Conservation (phyloP, 2,329 filamentous ascomycete species). For the Nannizziopsis arthrosporioides region DNA sequence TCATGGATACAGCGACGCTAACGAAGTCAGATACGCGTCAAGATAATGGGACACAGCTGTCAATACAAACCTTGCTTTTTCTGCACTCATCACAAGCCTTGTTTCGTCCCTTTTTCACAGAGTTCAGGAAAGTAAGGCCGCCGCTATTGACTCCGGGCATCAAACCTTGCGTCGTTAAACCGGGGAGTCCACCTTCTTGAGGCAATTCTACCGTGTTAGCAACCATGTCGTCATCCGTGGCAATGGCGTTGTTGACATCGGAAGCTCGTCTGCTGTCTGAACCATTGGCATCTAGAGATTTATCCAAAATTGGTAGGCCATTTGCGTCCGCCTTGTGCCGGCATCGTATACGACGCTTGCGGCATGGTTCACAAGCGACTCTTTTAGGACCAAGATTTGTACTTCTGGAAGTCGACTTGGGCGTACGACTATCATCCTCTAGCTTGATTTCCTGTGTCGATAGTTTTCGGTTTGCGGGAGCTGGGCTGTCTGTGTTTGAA, state of each 20-base stretch:
- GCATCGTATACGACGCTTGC: constrained; percentile 50
- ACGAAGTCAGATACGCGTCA: constrained; percentile 19
- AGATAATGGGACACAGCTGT: constrained; percentile 6
- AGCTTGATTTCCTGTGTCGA: constrained; percentile 21
- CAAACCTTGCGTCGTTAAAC: not conserved
- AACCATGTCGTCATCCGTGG: not conserved
- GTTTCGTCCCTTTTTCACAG: constrained; percentile 47
- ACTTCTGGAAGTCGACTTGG: constrained; percentile 17
- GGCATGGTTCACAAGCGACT: constrained; percentile 51
- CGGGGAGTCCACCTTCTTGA: not conserved
- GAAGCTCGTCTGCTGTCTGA: not conserved
- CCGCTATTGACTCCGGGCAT: constrained; percentile 1
- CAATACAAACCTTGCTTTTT: constrained; percentile 50
- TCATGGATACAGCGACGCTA: constrained; percentile 57
- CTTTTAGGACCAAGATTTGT: constrained; percentile 49
- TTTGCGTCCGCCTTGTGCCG: constrained; percentile 48
- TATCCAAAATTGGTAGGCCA: constrained; percentile 14
- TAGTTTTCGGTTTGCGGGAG: constrained; percentile 14
- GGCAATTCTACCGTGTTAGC: not conserved
- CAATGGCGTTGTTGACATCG: not conserved
- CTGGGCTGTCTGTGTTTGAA: constrained; percentile 20
- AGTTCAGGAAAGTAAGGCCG: constrained; percentile 26
- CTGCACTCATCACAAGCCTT: constrained; percentile 57
- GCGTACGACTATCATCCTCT: constrained; percentile 11
- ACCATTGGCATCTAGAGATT: not conserved